Percentiles rank a stretch among this genome's conserved stretches.
Evolutionary conservation across 805 yeast species (phyloP).

Genomic region (Suhomyces sp.): DNA sequence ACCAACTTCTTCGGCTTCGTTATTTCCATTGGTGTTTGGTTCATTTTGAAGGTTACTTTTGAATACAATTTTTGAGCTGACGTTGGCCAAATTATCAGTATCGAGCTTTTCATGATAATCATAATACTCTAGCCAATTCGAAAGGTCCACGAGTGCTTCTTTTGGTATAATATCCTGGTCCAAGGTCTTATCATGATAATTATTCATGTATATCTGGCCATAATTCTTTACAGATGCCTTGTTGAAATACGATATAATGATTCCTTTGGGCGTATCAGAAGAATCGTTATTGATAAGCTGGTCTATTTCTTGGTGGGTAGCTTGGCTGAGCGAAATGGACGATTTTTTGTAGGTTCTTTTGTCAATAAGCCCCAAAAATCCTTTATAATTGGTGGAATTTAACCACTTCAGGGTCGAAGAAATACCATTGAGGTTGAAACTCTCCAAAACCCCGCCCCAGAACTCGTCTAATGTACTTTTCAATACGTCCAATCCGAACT

Average conservation of each 20-base stretch:
- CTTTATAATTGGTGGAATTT: conserved; percentile 31
- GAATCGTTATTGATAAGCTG: conserved; percentile 7
- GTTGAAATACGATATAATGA: conserved; percentile 28
- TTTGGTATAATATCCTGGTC: conserved; percentile 8
- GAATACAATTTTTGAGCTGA: conserved; percentile 2
- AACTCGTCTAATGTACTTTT: conserved; percentile 17
- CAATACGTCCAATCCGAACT: conserved; percentile 17
- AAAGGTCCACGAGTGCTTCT: conserved; percentile 19
- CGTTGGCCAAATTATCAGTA: conserved; percentile 12
- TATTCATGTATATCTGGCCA: conserved; percentile 26
- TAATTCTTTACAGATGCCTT: conserved; percentile 26
- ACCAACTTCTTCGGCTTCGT: conserved; percentile 5
- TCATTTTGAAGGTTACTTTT: conserved; percentile 1
- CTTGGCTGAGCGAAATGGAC: conserved; percentile 18
- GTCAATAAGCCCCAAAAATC: conserved; percentile 31
- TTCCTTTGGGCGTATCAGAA: conserved; percentile 15
- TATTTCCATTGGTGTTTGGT: conserved; percentile 9
- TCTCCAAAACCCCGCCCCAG: conserved; percentile 29
- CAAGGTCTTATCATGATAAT: conserved; percentile 3
- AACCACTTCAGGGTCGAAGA: conserved; percentile 37
- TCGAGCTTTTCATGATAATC: conserved; percentile 26
- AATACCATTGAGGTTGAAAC: conserved; percentile 20
- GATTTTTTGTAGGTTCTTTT: conserved; percentile 27
- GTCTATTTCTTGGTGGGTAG: conserved; percentile 18
- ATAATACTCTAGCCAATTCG: conserved; percentile 32